Percentiles rank a stretch among this genome's conserved stretches.
These are phyloP conservation scores for Pseudogymnoascus sp. DNA, from an alignment of 2,329 filamentous ascomycete genomes.

Conservation along the genomic window DNA sequence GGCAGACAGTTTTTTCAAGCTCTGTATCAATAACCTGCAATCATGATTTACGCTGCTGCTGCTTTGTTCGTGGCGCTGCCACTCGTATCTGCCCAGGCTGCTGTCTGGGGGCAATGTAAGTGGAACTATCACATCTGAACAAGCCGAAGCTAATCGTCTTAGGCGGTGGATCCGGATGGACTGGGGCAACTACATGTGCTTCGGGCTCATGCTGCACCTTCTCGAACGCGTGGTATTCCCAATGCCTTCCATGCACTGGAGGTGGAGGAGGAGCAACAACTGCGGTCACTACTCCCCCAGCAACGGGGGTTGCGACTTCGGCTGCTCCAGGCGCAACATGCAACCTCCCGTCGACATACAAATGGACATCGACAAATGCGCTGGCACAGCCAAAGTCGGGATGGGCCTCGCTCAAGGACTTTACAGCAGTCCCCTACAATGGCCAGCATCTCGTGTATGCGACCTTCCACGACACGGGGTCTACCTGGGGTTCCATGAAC, in stretches of 20 bases:
- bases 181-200: no score
- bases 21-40: not conserved
- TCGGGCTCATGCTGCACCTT: no score
- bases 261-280: no score
- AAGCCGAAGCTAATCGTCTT: no score
- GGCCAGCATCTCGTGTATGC: conserved; percentile 57
- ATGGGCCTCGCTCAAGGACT: conserved; percentile 58
- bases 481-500: conserved; percentile 51
- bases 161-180: no score
- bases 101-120: no score
- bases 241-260: no score
- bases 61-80: conserved; percentile 4
- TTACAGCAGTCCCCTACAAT: conserved; percentile 50
- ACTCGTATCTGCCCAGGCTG: conserved; percentile 11
- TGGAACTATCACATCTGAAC: no score
- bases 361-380: conserved; percentile 46
- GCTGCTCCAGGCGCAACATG: conserved; percentile 31
- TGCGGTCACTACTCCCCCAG: no score
- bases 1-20: not conserved
- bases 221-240: no score
- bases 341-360: conserved; percentile 48
- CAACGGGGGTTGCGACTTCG: no score
- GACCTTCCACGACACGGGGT: conserved; percentile 39
- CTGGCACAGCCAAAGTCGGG: conserved; percentile 48
- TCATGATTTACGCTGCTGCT: not conserved